Conservation (phyloP, 2,329 filamentous ascomycete species). For the Exophiala lecanii-corni region DNA sequence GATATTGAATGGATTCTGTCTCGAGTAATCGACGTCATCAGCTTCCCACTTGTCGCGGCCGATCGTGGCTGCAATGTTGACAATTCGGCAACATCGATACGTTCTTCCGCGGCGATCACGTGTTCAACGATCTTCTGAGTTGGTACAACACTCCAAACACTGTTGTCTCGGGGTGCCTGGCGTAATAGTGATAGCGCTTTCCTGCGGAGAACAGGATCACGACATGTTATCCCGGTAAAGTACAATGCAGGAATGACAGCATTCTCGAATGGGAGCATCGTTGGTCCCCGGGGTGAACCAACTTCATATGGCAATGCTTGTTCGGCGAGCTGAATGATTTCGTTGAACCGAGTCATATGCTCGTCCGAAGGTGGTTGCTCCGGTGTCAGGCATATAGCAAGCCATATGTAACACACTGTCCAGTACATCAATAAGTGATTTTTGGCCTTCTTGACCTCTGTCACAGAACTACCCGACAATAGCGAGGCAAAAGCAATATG, state of each 20-base stretch:
- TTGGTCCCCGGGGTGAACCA: background rate
- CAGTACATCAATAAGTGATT: slow-evolving; percentile 19
- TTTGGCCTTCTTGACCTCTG: slow-evolving; percentile 5
- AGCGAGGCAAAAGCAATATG: slow-evolving; percentile 2
- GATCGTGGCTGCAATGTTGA: too few relatives aligned
- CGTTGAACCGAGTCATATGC: slow-evolving; percentile 10
- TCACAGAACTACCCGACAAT: background rate
- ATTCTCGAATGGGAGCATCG: slow-evolving; percentile 26
- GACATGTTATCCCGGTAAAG: slow-evolving; percentile 33
- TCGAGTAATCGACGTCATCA: too few relatives aligned
- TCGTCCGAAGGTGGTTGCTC: slow-evolving; percentile 14
- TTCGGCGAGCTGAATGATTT: slow-evolving; percentile 13
- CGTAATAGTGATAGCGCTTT: slow-evolving; percentile 23
- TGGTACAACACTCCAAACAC: background rate
- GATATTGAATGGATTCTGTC: background rate
- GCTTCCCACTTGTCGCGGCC: too few relatives aligned
- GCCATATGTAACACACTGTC: slow-evolving; percentile 16
- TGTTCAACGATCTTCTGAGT: background rate
- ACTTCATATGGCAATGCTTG: slow-evolving; percentile 3
- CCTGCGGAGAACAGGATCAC: slow-evolving; percentile 29
- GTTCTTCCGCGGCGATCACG: background rate
- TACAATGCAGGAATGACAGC: slow-evolving; percentile 33
- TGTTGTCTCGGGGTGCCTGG: slow-evolving; percentile 8
- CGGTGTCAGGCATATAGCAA: slow-evolving; percentile 7
- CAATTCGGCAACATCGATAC: background rate